Evolutionary conservation across 352 stramenopile species (phyloP), one percentile per base, ranked within the genome.

Genomic region (Phytophthora kernoviae): DNA sequence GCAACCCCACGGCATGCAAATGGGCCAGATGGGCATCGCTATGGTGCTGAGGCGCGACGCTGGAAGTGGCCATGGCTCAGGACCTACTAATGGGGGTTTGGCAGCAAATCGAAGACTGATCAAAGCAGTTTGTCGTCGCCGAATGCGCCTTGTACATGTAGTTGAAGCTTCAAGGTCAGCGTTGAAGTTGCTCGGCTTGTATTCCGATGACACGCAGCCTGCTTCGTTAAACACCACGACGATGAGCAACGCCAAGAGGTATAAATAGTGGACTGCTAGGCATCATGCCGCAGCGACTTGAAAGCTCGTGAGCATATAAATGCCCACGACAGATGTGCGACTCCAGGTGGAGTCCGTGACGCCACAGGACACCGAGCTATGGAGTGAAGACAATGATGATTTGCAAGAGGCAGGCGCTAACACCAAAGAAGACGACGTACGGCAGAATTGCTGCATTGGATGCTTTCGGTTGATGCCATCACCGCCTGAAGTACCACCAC

Each of bases 401-500:
- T 32, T 32, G 20, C 41, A 47, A 33, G 22, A 24, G n/a, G 14
- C 39, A 24, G n/a, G 39, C 39, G 39, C 5, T 12, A 44, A 10
- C 7, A 44, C 39, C 5, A 20, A 40, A 12, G 32, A 10, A 22
- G 15, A 53, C 4, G 43, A n/a, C 30, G 33, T 24, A 37, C 10
- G 21, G 18, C 10, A 34, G 17, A 42, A 36, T 18, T 73, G 70
- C 47, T 82, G 73, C 47, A 73, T 77, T 21, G 44, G 58, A 22
- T 82, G 73, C 64, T 79, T 79, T 47, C 56, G 49, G n/a, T 5
- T 73, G 42, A 70, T 79, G 43, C 44, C 65, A 12, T 18, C 17
- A 4, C 37, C 52, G 20, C 44, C 33, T 5, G 36, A 68, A 48
- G 46, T 46, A 18, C 51, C 34, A 21, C 54, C 41, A 1, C 17